Evolutionary conservation across 805 yeast species (phyloP).

Genomic region (Candida oleophila): DNA sequence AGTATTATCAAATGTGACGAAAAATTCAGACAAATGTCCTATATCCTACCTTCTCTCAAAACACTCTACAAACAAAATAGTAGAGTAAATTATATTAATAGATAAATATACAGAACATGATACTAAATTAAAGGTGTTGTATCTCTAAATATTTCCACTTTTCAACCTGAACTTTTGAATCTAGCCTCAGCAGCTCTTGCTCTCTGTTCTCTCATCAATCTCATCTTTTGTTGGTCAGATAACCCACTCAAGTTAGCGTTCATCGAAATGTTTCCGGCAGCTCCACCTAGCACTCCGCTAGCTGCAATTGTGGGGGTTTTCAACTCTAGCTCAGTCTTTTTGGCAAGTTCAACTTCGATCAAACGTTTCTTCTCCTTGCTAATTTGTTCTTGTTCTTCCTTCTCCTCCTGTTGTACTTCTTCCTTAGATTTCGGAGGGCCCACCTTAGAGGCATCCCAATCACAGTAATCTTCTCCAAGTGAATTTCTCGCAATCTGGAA

Average conservation of each 20-base stretch:
- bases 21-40: slow-evolving; percentile 17
- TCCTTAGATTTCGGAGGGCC: slow-evolving; percentile 60
- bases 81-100: neutral
- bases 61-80: slow-evolving; percentile 13
- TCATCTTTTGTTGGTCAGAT: slow-evolving; percentile 69
- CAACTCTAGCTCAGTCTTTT: slow-evolving; percentile 39
- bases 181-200: slow-evolving; percentile 97
- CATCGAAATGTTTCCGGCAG: slow-evolving; percentile 25
- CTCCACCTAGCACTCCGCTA: slow-evolving; percentile 34
- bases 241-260: slow-evolving; percentile 55
- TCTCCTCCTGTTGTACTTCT: slow-evolving; percentile 44
- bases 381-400: slow-evolving; percentile 33
- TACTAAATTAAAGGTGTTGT: no score
- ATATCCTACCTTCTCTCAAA: slow-evolving; percentile 44
- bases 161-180: slow-evolving; percentile 22
- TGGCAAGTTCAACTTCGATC: slow-evolving; percentile 45
- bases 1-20: slow-evolving; percentile 27
- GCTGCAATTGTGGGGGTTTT: slow-evolving; percentile 30
- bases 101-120: neutral
- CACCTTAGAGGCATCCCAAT: slow-evolving; percentile 71
- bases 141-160: no score
- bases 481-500: slow-evolving; percentile 68
- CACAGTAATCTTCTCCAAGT: slow-evolving; percentile 66
- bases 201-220: slow-evolving; percentile 88
- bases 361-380: slow-evolving; percentile 37